Conservation (phyloP, 306 rosid species). For the Notholithocarpus densiflorus region DNA sequence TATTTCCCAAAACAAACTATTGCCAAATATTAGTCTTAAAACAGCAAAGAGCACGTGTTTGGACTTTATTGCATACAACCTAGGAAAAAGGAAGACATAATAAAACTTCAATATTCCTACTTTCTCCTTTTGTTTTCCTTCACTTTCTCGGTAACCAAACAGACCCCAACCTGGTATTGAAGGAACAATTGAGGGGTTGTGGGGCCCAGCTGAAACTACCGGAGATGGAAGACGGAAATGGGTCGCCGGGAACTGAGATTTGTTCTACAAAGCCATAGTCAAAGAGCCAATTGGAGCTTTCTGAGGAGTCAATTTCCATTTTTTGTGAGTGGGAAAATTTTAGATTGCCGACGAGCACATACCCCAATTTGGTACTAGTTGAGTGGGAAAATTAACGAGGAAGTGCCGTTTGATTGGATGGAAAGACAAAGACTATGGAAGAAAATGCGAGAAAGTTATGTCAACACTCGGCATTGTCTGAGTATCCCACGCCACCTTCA, state of each 20-base stretch:
- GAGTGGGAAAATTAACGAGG: neutral
- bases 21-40: neutral
- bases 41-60: neutral
- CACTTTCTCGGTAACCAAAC: constrained; percentile 10
- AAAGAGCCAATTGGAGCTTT: constrained; percentile 49
- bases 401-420: neutral
- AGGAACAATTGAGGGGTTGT: constrained; percentile 34
- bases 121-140: too few species aligned
- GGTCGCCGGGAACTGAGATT: constrained; percentile 32
- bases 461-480: neutral
- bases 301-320: constrained; percentile 47
- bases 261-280: constrained; percentile 46
- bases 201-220: constrained; percentile 49
- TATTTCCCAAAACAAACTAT: neutral
- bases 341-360: neutral
- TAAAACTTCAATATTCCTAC: neutral
- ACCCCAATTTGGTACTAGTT: neutral
- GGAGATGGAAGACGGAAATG: constrained; percentile 41
- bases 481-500: neutral
- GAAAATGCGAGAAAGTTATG: neutral
- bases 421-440: neutral
- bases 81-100: neutral
- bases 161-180: constrained; percentile 43
- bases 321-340: constrained; percentile 8
- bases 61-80: neutral